These are phyloP conservation scores for Leucosporidium yakuticum DNA, from an alignment of 768 basidiomycete genomes.

Conservation along the genomic window DNA sequence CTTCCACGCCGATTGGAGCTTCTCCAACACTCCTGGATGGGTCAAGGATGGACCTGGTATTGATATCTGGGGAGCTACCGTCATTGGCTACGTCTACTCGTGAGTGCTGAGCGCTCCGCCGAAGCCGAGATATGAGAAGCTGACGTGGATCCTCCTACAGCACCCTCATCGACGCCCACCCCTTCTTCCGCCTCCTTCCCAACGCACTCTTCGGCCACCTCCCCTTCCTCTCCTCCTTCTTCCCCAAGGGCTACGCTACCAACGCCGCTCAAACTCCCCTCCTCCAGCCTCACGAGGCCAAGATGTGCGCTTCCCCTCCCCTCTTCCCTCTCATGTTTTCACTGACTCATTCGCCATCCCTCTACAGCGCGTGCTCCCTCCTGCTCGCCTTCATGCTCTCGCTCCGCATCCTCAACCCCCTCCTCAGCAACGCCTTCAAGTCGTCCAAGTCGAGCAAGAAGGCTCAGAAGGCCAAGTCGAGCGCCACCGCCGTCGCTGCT, in stretches of 20 bases:
- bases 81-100: slow-evolving; percentile 36
- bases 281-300: slow-evolving; percentile 28
- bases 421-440: background rate
- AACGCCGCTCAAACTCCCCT: background rate
- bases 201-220: slow-evolving; percentile 13
- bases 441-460: background rate
- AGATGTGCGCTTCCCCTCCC: slow-evolving; percentile 20
- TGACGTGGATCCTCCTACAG: background rate
- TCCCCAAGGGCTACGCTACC: slow-evolving; percentile 31
- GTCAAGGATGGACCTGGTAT: slow-evolving; percentile 25
- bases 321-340: no score
- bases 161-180: slow-evolving; percentile 36
- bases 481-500: background rate
- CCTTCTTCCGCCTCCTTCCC: slow-evolving; percentile 28
- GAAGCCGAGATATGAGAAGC: background rate
- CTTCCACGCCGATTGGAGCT: slow-evolving; percentile 30
- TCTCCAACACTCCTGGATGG: slow-evolving; percentile 19
- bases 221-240: slow-evolving; percentile 5
- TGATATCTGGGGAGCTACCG: slow-evolving; percentile 31
- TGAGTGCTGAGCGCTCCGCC: slow-evolving; percentile 1
- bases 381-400: slow-evolving; percentile 27
- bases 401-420: slow-evolving; percentile 11
- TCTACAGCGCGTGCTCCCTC: slow-evolving; percentile 25
- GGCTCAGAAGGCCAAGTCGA: slow-evolving; percentile 9
- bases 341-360: background rate